Percentiles rank a stretch among this genome's conserved stretches.
Evolutionary conservation across 2,329 filamentous ascomycete species (phyloP).

Genomic region (Colletotrichum theobromicola): DNA sequence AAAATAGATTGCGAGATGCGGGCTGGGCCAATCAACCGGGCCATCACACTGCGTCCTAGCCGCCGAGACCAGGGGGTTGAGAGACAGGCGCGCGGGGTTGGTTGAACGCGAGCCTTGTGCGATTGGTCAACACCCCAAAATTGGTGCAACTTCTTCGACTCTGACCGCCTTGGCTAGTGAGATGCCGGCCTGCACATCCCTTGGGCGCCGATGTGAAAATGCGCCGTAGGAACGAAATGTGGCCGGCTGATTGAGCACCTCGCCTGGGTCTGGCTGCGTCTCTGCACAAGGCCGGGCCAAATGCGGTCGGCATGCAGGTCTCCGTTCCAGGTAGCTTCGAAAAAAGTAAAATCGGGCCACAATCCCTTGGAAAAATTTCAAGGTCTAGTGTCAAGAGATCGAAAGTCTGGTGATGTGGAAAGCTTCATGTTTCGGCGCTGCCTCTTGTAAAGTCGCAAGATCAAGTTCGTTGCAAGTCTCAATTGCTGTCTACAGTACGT

Average conservation of each 20-base stretch:
- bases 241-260: not conserved
- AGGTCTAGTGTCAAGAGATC: not conserved
- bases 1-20: conserved; percentile 20
- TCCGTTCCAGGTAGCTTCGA: not conserved
- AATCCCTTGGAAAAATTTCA: not conserved
- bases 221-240: not conserved
- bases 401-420: not conserved
- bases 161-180: conserved; percentile 4
- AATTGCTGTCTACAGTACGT: not conserved
- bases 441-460: not conserved
- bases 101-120: conserved; percentile 1
- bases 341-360: not conserved
- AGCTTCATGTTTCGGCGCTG: not conserved
- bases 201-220: not conserved
- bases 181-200: not conserved
- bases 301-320: not conserved
- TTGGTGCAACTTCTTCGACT: conserved; percentile 1
- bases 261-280: not conserved
- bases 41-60: conserved; percentile 36
- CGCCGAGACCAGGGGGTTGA: conserved; percentile 21
- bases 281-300: not conserved
- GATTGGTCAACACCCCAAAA: conserved; percentile 1
- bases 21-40: conserved; percentile 30
- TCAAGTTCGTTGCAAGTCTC: not conserved
- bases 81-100: conserved; percentile 24